These are phyloP conservation scores for Ascochyta fabae DNA, from an alignment of 2,329 filamentous ascomycete genomes.

Conservation along the genomic window DNA sequence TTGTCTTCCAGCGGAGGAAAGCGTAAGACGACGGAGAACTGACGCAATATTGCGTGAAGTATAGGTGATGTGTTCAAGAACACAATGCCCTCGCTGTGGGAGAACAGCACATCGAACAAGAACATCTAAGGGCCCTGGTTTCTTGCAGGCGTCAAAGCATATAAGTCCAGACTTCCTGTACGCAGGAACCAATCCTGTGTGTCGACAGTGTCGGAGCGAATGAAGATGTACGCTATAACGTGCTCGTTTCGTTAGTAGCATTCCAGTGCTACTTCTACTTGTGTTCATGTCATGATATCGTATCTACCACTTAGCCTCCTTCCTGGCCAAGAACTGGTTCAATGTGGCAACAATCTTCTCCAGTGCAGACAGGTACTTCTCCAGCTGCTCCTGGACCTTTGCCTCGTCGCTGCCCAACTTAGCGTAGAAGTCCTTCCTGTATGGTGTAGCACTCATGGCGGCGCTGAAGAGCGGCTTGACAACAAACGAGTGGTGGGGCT, in stretches of 20 bases:
- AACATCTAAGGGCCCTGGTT: not conserved
- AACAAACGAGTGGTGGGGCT: constrained; percentile 87
- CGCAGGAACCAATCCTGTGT: not conserved
- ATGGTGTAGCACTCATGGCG: constrained; percentile 91
- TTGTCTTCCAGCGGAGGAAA: constrained; percentile 61
- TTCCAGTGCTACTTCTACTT: not conserved
- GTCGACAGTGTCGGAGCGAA: not conserved
- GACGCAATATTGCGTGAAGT: not conserved
- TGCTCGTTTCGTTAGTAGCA: not conserved
- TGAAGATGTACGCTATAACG: not conserved
- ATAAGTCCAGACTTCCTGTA: not conserved
- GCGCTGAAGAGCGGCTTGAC: constrained; percentile 91
- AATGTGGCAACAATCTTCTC: constrained; percentile 81
- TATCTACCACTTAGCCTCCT: constrained; percentile 44
- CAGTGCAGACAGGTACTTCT: constrained; percentile 75
- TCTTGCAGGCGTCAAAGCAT: no score
- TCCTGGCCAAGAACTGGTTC: constrained; percentile 60
- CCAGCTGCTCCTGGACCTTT: constrained; percentile 69
- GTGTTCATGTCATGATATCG: not conserved
- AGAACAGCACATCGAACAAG: not conserved
- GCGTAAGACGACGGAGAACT: not conserved
- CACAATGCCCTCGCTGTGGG: not conserved
- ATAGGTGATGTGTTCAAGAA: not conserved
- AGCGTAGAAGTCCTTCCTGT: constrained; percentile 89
- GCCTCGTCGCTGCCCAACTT: constrained; percentile 76